phyloP scores from a whole-genome alignment of 73 alveolate species.

The Blepharisma stoltei region DNA sequence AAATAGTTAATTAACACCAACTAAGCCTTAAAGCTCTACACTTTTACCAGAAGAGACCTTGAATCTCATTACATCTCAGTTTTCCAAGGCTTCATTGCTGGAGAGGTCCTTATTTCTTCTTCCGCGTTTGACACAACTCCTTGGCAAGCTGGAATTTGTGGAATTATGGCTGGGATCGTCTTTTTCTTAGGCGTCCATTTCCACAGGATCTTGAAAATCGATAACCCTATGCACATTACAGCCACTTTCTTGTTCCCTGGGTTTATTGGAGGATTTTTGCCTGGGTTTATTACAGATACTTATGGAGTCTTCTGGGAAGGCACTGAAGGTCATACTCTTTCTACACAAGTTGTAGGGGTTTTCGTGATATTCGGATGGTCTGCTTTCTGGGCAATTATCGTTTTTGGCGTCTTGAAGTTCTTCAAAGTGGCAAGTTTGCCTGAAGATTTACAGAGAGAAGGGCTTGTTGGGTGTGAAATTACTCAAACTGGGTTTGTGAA shows the following conservation, averaged over 20 bases:
- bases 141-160: constrained; percentile 28
- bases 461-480: not conserved
- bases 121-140: constrained; percentile 23
- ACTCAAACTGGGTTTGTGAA: not conserved
- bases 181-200: not conserved
- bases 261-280: constrained; percentile 8
- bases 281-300: constrained; percentile 7
- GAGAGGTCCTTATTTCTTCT: constrained; percentile 11
- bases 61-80: not conserved
- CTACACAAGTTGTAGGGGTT: constrained; percentile 13
- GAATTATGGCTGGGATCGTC: constrained; percentile 7
- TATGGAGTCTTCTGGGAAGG: constrained; percentile 27
- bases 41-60: not conserved
- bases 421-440: not conserved
- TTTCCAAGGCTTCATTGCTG: constrained; percentile 21
- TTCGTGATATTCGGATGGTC: not conserved
- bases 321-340: not conserved
- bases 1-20: too few relatives aligned
- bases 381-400: not conserved
- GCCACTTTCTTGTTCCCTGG: constrained; percentile 26
- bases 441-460: not conserved
- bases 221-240: not conserved
- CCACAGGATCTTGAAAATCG: not conserved
- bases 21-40: not conserved
- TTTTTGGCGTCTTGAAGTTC: not conserved